These are phyloP conservation scores for Sporisorium sorghi DNA, from an alignment of 1,284 basidiomycete genomes.

Conservation along the genomic window DNA sequence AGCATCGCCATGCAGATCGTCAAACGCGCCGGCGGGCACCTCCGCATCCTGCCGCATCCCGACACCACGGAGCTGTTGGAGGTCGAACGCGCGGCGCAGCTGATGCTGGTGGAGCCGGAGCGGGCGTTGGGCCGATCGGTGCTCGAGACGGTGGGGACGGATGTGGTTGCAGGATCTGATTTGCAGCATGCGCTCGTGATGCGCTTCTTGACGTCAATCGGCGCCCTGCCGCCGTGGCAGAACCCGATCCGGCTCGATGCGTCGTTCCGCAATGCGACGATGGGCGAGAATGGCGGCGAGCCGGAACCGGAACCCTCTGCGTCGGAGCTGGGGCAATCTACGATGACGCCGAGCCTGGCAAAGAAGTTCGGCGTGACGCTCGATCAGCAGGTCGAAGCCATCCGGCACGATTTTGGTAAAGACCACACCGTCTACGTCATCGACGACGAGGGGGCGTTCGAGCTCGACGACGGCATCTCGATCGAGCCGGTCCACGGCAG, in stretches of 20 bases:
- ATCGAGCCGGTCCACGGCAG: constrained; percentile 73
- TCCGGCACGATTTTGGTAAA: constrained; percentile 80
- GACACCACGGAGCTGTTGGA: constrained; percentile 3
- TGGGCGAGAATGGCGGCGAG: constrained; percentile 19
- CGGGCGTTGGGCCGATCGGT: constrained; percentile 18
- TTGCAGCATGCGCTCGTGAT: constrained; percentile 53
- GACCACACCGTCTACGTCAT: constrained; percentile 86
- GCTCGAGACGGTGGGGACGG: constrained; percentile 30
- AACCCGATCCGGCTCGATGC: constrained; percentile 53
- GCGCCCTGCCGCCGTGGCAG: constrained; percentile 56
- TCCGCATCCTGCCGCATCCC: constrained; percentile 39
- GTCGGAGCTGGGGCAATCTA: not conserved
- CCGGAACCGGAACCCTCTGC: constrained; percentile 9
- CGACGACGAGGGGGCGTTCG: constrained; percentile 83
- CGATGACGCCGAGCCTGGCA: not conserved
- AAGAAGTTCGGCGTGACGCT: constrained; percentile 22
- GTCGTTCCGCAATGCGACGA: constrained; percentile 26
- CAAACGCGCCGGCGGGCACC: constrained; percentile 73
- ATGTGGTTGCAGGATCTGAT: constrained; percentile 30
- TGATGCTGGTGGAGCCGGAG: constrained; percentile 13
- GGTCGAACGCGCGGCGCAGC: constrained; percentile 10
- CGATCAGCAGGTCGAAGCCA: constrained; percentile 35
- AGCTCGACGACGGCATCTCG: constrained; percentile 94
- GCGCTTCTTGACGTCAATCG: constrained; percentile 48
- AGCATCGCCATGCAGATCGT: constrained; percentile 75